Evolutionary conservation across 371 early-diverging fungal genomes (phyloP), one percentile per base, ranked within the genome.

Genomic region (Lichtheimia hyalospora): DNA sequence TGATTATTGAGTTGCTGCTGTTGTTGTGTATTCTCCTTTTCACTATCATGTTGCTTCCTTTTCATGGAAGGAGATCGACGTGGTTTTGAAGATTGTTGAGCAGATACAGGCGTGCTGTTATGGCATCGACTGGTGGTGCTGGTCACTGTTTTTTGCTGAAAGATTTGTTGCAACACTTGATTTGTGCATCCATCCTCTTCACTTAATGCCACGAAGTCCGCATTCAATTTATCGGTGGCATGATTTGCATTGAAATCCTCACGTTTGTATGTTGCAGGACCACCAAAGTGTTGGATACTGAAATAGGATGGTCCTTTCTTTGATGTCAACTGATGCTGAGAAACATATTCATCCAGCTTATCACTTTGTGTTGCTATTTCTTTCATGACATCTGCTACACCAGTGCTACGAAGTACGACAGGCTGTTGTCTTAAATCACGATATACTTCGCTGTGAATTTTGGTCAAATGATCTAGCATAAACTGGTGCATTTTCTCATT

Each of bases 191-290:
- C 53, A 21, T 56, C 61, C 5, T 66, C 88, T 21, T 82, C 71
- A 68, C 93, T 89, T 21, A 94, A 64, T 18, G 86, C 66, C 13
- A 94, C 82, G 68, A 94, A 92, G 68, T 96, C 95, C 5, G 92
- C 79, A 44, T 84, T 77, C 46, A 92, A 67, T 24, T 78, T 87
- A 87, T 46, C 76, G 60, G 69, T 92, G 88, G 63, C 66, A 65
- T 48, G 86, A 43, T 15, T 24, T 13, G 56, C 84, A 60, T 86
- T 54, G 63, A 95, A 91, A 8, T 83, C 81, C 44, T 81, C 75
- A 39, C 84, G 75, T n/a, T 79, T 79, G 71, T 96, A 96, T 5
- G 69, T 74, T n/a, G 90, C 86, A 55, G 80, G 74, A 16, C 82
- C 84, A 7, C 84, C 73, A 68, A 85, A 94, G 70, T 96, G 96